Evolutionary conservation across 2,329 filamentous ascomycete species (phyloP).

Genomic region (Nothophaeocryptopus gaeumannii): DNA sequence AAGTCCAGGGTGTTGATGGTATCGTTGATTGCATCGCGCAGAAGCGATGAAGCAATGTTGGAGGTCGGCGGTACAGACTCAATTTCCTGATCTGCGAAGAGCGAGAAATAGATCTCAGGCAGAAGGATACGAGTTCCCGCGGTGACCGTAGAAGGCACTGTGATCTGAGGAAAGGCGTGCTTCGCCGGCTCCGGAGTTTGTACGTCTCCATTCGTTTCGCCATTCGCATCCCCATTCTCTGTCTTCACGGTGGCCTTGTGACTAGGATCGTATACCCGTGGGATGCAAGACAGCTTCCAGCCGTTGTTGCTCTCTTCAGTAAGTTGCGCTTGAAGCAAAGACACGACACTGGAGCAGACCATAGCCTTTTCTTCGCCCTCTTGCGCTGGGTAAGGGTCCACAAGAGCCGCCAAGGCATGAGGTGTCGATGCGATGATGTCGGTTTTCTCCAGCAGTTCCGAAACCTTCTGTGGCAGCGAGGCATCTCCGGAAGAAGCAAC

Average conservation of each 20-base stretch:
- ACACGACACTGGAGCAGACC: slow-evolving; percentile 68
- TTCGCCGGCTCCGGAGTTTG: slow-evolving; percentile 52
- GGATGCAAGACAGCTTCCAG: slow-evolving; percentile 70
- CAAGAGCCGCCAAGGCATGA: slow-evolving; percentile 77
- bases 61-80: slow-evolving; percentile 75
- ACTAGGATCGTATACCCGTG: slow-evolving; percentile 52
- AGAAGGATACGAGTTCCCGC: slow-evolving; percentile 75
- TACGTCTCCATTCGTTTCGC: slow-evolving; percentile 55
- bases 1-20: slow-evolving; percentile 93
- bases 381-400: slow-evolving; percentile 72
- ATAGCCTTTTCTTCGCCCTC: slow-evolving; percentile 62
- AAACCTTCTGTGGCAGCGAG: slow-evolving; percentile 69
- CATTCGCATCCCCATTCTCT: slow-evolving; percentile 27
- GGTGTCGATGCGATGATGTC: slow-evolving; percentile 89
- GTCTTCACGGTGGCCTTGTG: slow-evolving; percentile 19
- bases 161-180: slow-evolving; percentile 73
- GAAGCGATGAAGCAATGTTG: slow-evolving; percentile 74
- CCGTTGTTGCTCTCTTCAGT: slow-evolving; percentile 69
- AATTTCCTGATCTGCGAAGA: slow-evolving; percentile 82
- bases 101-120: slow-evolving; percentile 90
- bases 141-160: slow-evolving; percentile 70
- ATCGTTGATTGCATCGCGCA: slow-evolving; percentile 83
- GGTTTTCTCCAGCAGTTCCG: slow-evolving; percentile 83
- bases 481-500: slow-evolving; percentile 67
- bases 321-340: slow-evolving; percentile 80